Evolutionary conservation across 371 early-diverging fungal genomes (phyloP), one percentile per base, ranked within the genome.

Genomic region (Entomophthora muscae): DNA sequence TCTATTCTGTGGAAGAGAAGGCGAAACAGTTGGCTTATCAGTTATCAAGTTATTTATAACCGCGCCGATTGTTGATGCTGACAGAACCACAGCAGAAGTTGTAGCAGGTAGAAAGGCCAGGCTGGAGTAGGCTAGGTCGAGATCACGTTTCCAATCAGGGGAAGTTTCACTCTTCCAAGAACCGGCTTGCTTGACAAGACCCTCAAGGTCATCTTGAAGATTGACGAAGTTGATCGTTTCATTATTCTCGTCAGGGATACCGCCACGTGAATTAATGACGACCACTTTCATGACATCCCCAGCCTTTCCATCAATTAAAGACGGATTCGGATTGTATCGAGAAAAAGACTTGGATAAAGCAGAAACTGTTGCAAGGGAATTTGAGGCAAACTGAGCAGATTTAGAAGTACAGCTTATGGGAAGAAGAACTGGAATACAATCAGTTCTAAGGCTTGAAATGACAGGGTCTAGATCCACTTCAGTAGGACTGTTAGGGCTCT

Each of bases 151-250:
- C 61, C 61, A 61, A 3, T 3, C 22, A 13, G 61, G 52, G 17
- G 51, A 1, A 51, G 31, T 26, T 22, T 17, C 22, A 13, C 22
- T 53, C 31, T 0, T 29, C 27, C 42, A 42, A 67, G 32, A 52
- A 32, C 22, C 63, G 65, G 2, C 57, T 29, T 29, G 65, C 59
- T 42, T 51, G 26, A 55, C 68, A 63, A 26, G 74, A 68, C n/a
- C 66, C 7, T 52, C 63, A 59, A 72, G 78, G 66, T 86, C 85
- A 55, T 84, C 78, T 65, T 78, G 75, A 24, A 86, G 76, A 62
- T 86, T 86, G n/a, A 86, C 73, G 63, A 86, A 83, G 32, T 77
- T 69, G 29, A 72, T 74, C 26, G 74, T 72, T 21, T 73, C 74
- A 27, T 71, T 68, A 13, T 76, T 65, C 21, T 77, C 70, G 17